Evolutionary conservation across 345 rosid genomes (phyloP).

Genomic region (Arabis alpina): DNA sequence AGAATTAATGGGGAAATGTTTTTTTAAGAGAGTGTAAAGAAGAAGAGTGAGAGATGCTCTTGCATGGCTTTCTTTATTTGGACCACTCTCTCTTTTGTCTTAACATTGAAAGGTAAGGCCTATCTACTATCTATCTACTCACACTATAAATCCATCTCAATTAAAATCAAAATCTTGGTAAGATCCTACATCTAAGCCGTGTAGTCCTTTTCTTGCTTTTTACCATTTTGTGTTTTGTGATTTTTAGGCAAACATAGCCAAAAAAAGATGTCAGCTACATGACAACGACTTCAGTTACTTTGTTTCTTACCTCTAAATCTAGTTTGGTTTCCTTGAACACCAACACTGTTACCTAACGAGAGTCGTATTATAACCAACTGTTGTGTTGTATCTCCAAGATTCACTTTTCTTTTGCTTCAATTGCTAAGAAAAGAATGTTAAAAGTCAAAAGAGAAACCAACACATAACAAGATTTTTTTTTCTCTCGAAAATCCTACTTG

Average conservation of each 20-base stretch:
- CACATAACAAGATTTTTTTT: slow-evolving; percentile 5
- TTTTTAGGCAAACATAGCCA: slow-evolving; percentile 36
- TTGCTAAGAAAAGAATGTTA: slow-evolving; percentile 23
- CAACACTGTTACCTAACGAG: slow-evolving; percentile 10
- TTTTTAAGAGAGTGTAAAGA: slow-evolving; percentile 12
- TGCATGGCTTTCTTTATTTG: slow-evolving; percentile 40
- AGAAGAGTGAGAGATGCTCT: slow-evolving; percentile 25
- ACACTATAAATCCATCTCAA: slow-evolving; percentile 26
- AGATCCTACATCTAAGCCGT: slow-evolving; percentile 34
- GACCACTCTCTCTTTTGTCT: slow-evolving; percentile 40
- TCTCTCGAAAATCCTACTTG: slow-evolving; percentile 22
- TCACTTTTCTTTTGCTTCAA: slow-evolving; percentile 22
- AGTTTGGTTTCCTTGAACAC: slow-evolving; percentile 35
- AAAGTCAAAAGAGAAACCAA: slow-evolving; percentile 9
- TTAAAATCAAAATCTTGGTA: slow-evolving; percentile 31
- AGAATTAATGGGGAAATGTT: neutral
- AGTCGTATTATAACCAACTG: slow-evolving; percentile 6
- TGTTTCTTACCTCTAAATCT: slow-evolving; percentile 19
- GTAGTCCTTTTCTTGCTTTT: slow-evolving; percentile 43
- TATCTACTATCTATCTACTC: slow-evolving; percentile 39
- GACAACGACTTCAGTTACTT: slow-evolving; percentile 28
- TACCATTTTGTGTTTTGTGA: slow-evolving; percentile 36
- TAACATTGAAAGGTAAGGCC: slow-evolving; percentile 44
- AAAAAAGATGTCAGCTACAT: slow-evolving; percentile 32
- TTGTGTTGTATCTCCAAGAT: slow-evolving; percentile 18